Base-by-base conservation (phyloP, 257 asterid genomes). In the Avicennia marina region DNA sequence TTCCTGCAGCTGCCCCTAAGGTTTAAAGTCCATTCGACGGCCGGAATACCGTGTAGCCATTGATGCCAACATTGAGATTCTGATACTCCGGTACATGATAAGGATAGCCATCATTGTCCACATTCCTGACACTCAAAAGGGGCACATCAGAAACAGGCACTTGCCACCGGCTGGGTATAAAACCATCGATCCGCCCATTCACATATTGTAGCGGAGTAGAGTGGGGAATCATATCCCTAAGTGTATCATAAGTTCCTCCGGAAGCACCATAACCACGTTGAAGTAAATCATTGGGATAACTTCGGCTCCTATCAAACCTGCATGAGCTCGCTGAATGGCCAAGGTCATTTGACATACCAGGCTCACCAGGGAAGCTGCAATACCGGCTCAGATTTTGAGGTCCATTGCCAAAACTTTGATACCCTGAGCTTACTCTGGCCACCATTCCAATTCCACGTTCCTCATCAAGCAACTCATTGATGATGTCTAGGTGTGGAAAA, bases 381-480 rank as follows among this genome's bases (percentile, higher is more conserved):
- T 66, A 94, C 57, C 83, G 66, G 78, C 60, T 74, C 56, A 81
- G 60, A 71, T 78, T 68, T 54, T 75, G 89, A 3, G 80, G 74
- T 22, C 73, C 80, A 6, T 71, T 77, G 72, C 73, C 58, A 64
- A 72, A 78, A 67, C 73, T 62, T 19, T 67, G 83, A 56, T 78
- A 79, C 68, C 80, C 62, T 6, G 70, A 50, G 52, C 53, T 72
- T 22, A 65, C 61, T 13, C 64, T 39, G 33, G 75, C 58, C 3
- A 56, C 47, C 58, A 56, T 72, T 56, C 90, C 87, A 1, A 61
- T 56, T 21, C 83, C 94, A 27, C 76, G 78, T 57, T 84, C 96
- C 11, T 90, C 96, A 18, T 87, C 95, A 6, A 90, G 90, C 74
- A 90, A 72, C 64, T 86, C 95, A 4, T 89, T 89, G 67, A 89